phyloP scores from a whole-genome alignment of 2,329 filamentous ascomycete genomes.

The Diaporthe vaccinii region DNA sequence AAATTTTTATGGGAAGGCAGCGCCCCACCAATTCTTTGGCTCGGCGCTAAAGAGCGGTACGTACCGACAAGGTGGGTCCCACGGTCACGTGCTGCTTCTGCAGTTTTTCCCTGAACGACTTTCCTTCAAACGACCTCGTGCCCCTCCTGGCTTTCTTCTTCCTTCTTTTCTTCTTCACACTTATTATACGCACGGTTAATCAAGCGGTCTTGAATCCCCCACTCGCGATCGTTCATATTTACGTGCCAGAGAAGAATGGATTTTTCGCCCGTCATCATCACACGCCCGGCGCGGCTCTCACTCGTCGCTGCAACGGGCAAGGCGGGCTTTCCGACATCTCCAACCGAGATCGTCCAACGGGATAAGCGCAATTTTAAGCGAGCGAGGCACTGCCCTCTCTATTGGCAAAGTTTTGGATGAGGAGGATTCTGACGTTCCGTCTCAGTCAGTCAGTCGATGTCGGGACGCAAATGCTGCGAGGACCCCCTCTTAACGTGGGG shows the following conservation, averaged over 20 bases:
- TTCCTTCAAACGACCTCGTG: conserved; percentile 19
- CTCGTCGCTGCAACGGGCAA: conserved; percentile 35
- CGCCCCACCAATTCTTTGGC: conserved; percentile 15
- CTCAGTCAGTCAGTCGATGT: conserved; percentile 16
- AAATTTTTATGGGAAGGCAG: conserved; percentile 23
- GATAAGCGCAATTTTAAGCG: conserved; percentile 12
- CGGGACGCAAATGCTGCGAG: conserved; percentile 7
- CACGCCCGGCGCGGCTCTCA: conserved; percentile 27
- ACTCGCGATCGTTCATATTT: conserved; percentile 73
- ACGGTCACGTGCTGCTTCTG: conserved; percentile 20
- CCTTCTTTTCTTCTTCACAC: conserved; percentile 55
- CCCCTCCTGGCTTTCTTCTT: conserved; percentile 36
- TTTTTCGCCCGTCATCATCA: conserved; percentile 41
- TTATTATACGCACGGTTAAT: conserved; percentile 70
- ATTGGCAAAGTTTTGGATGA: neutral
- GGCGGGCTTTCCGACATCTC: conserved; percentile 38
- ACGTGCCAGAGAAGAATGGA: conserved; percentile 65
- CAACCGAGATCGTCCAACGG: conserved; percentile 18
- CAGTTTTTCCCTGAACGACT: neutral
- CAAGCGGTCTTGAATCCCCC: conserved; percentile 66
- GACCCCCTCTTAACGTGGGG: neutral
- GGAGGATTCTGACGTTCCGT: neutral
- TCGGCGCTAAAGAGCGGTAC: conserved; percentile 27
- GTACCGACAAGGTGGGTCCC: neutral
- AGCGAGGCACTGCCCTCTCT: neutral